These are phyloP conservation scores for Boletus hoseneyae DNA, from an alignment of 1,284 basidiomycete species.

Conservation along the genomic window DNA sequence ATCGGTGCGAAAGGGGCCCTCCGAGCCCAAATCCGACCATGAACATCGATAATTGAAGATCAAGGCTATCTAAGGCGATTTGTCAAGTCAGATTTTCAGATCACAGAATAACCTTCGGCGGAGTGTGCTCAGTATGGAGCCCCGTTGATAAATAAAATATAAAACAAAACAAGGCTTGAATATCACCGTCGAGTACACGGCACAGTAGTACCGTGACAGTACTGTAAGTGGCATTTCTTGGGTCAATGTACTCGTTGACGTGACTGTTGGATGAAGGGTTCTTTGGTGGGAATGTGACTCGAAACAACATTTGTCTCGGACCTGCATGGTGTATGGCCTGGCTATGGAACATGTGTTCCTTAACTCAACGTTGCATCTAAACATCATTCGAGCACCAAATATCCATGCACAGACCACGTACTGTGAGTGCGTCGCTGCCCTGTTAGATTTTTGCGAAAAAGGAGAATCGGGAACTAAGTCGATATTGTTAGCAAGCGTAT, in stretches of 20 bases:
- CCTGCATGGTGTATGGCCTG: background rate
- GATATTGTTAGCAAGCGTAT: too few relatives aligned
- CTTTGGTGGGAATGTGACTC: background rate
- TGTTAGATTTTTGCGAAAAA: background rate
- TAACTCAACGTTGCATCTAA: background rate
- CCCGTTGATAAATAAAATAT: too few relatives aligned
- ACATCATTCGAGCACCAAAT: background rate
- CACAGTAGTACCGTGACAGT: too few relatives aligned
- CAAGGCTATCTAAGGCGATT: constrained; percentile 41
- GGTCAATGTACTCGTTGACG: too few relatives aligned
- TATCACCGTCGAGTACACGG: constrained; percentile 48
- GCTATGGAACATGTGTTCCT: background rate
- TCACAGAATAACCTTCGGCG: constrained; percentile 58
- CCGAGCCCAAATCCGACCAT: constrained; percentile 30
- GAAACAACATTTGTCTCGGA: background rate
- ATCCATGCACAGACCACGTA: background rate
- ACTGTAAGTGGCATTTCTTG: constrained; percentile 37
- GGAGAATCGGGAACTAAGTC: too few relatives aligned
- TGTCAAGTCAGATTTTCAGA: constrained; percentile 22
- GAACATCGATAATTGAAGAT: constrained; percentile 60
- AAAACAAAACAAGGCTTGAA: constrained; percentile 20
- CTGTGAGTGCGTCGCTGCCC: background rate
- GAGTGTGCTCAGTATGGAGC: too few relatives aligned
- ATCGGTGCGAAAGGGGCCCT: constrained; percentile 42
- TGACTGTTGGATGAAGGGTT: background rate